Evolutionary conservation across 768 basidiomycete genomes (phyloP), one percentile per base, ranked within the genome.

Genomic region (Royoungia palumana): DNA sequence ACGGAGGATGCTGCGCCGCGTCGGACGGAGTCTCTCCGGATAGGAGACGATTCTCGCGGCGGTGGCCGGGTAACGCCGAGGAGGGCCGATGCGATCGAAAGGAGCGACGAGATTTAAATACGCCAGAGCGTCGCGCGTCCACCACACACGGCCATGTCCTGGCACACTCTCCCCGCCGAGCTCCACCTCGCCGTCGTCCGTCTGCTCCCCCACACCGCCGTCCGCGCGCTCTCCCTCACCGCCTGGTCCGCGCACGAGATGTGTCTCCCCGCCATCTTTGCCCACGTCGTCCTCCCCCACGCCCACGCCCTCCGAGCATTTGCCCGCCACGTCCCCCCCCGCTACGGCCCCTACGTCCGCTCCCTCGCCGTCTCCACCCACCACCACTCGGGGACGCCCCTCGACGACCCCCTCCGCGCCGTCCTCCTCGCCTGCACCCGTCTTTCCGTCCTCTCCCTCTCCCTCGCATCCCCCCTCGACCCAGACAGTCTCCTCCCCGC

Each of bases 121-220:
- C n/a, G n/a, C n/a, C n/a, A n/a, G n/a, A n/a, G n/a, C n/a, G n/a
- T n/a, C n/a, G n/a, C n/a, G n/a, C n/a, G n/a, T n/a, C n/a, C n/a
- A n/a, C n/a, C n/a, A n/a, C n/a, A n/a, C 7, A 32, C 27, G 17
- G n/a, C 38, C 44, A 58, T 65, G 51, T 50, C 67, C 42, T 87
- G 86, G 86, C 59, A 72, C 51, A 42, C 64, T 20, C 81, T 89
- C 54, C 87, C 87, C 38, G 70, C 71, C 0, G 87, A 89, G 55
- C 80, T 89, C 64, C 81, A 80, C 67, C 73, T 83, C 56, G 69
- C 76, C 22, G 57, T 89, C 63, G 66, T 83, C 39, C 76, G 72
- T 37, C 61, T 66, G 49, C 75, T 87, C 57, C 73, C 72, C 39
- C 55, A 62, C 19, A 48, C 60, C 52, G 78, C 79, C 49, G 64